phyloP scores from a whole-genome alignment of 2,329 filamentous ascomycete genomes.

The Aspergillus glaucus region DNA sequence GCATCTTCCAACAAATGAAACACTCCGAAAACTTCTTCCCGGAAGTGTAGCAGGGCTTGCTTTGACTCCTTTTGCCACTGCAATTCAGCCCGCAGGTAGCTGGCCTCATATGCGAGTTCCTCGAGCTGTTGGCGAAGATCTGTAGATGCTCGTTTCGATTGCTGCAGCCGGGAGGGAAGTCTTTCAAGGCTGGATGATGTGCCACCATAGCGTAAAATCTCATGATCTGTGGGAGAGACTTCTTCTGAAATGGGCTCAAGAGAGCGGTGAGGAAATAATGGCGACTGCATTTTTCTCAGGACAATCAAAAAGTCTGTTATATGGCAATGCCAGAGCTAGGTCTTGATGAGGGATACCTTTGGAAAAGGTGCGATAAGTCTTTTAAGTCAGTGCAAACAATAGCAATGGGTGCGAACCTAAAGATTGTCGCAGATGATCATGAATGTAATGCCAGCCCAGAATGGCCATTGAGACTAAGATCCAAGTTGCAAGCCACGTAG shows the following conservation, averaged over 20 bases:
- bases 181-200: slow-evolving; percentile 11
- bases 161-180: slow-evolving; percentile 8
- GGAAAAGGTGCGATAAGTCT: no score
- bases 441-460: no score
- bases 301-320: no score
- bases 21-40: slow-evolving; percentile 6
- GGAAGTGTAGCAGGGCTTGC: slow-evolving; percentile 9
- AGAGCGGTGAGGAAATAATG: not conserved
- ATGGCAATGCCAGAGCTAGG: no score
- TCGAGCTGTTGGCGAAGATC: slow-evolving; percentile 4
- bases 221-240: slow-evolving; percentile 8
- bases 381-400: no score
- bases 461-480: no score
- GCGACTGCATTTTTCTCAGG: no score
- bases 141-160: slow-evolving; percentile 2
- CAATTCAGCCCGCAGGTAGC: slow-evolving; percentile 12
- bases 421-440: no score
- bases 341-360: no score
- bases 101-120: slow-evolving; percentile 9
- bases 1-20: slow-evolving; percentile 7
- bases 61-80: slow-evolving; percentile 13
- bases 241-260: slow-evolving; percentile 12
- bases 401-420: no score
- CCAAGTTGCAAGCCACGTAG: no score
- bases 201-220: slow-evolving; percentile 7